These are phyloP conservation scores for Fraxinus velutina DNA, from an alignment of 305 asterid species.

Conservation along the genomic window DNA sequence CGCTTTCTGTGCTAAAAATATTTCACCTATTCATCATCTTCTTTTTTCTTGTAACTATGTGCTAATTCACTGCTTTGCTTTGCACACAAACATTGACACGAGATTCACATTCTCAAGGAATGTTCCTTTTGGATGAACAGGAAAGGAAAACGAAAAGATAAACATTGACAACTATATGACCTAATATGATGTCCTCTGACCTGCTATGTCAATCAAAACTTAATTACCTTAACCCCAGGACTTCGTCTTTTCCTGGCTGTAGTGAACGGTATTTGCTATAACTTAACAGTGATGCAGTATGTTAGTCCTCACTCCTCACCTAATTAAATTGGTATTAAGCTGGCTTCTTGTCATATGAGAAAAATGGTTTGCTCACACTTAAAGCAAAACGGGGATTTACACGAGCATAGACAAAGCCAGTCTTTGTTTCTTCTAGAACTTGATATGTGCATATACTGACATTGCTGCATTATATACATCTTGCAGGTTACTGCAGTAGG, in stretches of 20 bases:
- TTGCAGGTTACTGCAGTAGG: slow-evolving; percentile 58
- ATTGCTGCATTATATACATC: slow-evolving; percentile 20
- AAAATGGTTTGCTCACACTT: not conserved
- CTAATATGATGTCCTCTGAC: not conserved
- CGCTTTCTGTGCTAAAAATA: not conserved
- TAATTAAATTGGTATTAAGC: not conserved
- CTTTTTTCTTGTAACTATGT: not conserved
- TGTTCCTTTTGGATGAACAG: not conserved
- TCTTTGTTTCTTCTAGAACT: slow-evolving; percentile 10
- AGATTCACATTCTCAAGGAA: not conserved
- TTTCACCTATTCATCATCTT: not conserved
- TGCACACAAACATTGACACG: not conserved
- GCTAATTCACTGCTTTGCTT: not conserved
- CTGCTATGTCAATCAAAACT: not conserved
- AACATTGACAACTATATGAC: not conserved
- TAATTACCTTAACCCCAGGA: not conserved
- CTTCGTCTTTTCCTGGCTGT: not conserved
- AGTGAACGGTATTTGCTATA: too few relatives aligned
- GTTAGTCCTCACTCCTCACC: not conserved
- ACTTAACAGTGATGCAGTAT: too few relatives aligned
- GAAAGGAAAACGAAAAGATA: not conserved
- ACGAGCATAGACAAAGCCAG: not conserved
- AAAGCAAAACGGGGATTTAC: not conserved
- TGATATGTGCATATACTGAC: slow-evolving; percentile 24
- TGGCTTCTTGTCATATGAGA: not conserved